These are phyloP conservation scores for Waltergamsia citrina DNA, from an alignment of 2,329 filamentous ascomycete genomes.

Conservation along the genomic window DNA sequence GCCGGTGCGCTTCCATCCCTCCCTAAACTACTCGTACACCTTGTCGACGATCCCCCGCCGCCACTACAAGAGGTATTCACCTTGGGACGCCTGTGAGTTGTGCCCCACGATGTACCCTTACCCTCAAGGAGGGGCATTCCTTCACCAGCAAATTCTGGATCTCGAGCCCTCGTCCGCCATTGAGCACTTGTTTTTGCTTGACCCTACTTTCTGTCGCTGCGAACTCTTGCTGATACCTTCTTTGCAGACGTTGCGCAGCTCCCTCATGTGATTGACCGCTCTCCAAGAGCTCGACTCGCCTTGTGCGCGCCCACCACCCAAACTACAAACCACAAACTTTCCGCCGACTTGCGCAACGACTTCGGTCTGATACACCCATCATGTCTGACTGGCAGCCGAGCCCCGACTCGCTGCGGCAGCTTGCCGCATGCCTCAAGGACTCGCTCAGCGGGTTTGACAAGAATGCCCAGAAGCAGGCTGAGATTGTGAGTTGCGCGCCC, in stretches of 20 bases:
- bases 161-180: background rate
- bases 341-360: constrained; percentile 10
- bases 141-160: too few species aligned
- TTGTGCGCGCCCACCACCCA: background rate
- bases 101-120: background rate
- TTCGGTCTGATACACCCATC: constrained; percentile 10
- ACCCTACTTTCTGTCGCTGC: too few species aligned
- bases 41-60: background rate
- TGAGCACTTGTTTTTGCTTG: too few species aligned
- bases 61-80: background rate
- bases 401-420: constrained; percentile 78
- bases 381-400: constrained; percentile 97
- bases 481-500: constrained; percentile 51
- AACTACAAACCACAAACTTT: constrained; percentile 2
- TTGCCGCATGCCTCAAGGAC: constrained; percentile 82
- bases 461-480: constrained; percentile 77
- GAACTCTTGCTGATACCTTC: too few species aligned
- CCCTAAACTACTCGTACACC: background rate
- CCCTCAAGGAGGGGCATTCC: background rate
- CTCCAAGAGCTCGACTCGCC: background rate
- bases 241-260: constrained; percentile 2
- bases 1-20: too few species aligned
- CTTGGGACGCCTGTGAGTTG: background rate
- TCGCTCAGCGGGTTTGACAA: constrained; percentile 80
- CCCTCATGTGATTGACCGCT: constrained; percentile 3